Conservation (phyloP, 805 yeast species). For the Peterozyma toletana region DNA sequence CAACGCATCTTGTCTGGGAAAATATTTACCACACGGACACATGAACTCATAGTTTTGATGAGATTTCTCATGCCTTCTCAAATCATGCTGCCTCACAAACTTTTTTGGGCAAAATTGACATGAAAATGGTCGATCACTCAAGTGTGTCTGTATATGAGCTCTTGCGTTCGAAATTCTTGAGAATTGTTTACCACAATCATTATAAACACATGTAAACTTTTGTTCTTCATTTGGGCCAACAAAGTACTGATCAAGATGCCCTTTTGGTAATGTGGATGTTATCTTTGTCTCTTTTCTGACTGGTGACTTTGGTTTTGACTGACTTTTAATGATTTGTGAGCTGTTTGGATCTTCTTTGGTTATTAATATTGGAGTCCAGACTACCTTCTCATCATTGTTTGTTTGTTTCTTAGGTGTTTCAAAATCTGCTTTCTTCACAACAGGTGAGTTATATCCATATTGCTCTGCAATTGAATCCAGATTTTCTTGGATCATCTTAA, state of each 20-base stretch:
- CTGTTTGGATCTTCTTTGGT: constrained; percentile 21
- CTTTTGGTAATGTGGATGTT: constrained; percentile 76
- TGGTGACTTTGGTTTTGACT: constrained; percentile 33
- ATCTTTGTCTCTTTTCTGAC: constrained; percentile 39
- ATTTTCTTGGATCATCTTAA: constrained; percentile 20
- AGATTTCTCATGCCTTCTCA: constrained; percentile 82
- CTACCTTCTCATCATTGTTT: constrained; percentile 17
- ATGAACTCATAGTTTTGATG: constrained; percentile 66
- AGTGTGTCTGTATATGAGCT: constrained; percentile 94
- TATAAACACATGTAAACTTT: constrained; percentile 65
- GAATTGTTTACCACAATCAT: constrained; percentile 76
- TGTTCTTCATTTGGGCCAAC: constrained; percentile 72
- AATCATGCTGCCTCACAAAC: constrained; percentile 93
- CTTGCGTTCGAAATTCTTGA: constrained; percentile 86
- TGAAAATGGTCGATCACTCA: constrained; percentile 86
- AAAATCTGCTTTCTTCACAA: not conserved
- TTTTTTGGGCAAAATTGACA: constrained; percentile 76
- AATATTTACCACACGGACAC: constrained; percentile 93
- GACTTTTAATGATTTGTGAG: constrained; percentile 22
- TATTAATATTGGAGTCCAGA: constrained; percentile 27
- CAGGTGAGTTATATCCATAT: constrained; percentile 21
- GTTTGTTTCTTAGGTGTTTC: constrained; percentile 8
- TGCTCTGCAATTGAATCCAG: constrained; percentile 13
- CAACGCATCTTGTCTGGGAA: constrained; percentile 84
- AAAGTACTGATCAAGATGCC: constrained; percentile 78